Percentiles rank a stretch among this genome's conserved stretches.
Evolutionary conservation across 202 grass and related monocot species (phyloP).

Genomic region (Setaria italica): DNA sequence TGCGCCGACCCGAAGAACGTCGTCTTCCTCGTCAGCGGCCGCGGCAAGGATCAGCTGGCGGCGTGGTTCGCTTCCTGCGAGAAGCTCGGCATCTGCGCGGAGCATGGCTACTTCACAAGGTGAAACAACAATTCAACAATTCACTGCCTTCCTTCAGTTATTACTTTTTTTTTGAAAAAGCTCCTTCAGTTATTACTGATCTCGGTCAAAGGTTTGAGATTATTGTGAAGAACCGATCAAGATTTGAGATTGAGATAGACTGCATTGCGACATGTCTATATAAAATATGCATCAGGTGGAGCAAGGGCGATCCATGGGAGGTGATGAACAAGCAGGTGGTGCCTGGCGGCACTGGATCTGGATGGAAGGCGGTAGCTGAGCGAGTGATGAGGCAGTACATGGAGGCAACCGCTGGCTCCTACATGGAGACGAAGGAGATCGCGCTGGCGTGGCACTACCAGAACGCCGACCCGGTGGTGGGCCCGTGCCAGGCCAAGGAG

Average conservation of each 20-base stretch:
- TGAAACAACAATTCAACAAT: background rate
- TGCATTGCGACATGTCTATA: background rate
- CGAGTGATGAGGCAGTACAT: slow-evolving; percentile 1
- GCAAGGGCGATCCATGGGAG: slow-evolving; percentile 31
- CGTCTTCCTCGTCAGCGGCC: slow-evolving; percentile 42
- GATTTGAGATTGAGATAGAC: background rate
- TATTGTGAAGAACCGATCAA: background rate
- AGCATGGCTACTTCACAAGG: slow-evolving; percentile 50
- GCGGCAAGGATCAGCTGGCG: background rate
- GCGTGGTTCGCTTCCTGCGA: slow-evolving; percentile 38
- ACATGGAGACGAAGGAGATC: slow-evolving; percentile 25
- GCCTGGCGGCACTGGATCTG: background rate
- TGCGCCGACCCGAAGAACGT: slow-evolving; percentile 16
- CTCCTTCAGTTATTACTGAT: too few relatives aligned
- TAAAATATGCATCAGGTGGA: slow-evolving; percentile 29
- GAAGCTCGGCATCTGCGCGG: slow-evolving; percentile 36
- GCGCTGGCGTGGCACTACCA: slow-evolving; percentile 38
- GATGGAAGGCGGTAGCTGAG: slow-evolving; percentile 19
- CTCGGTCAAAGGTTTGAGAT: too few relatives aligned
- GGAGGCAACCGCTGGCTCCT: slow-evolving; percentile 28
- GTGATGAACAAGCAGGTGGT: background rate
- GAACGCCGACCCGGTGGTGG: background rate
- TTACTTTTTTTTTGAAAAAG: background rate
- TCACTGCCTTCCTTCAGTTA: background rate
- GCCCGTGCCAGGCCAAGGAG: slow-evolving; percentile 29